A percentile compares a stretch with the other conserved stretches of the same genome.
Evolutionary conservation across 2,329 filamentous ascomycete species (phyloP).

Genomic region (Curvularia eragrostidis): DNA sequence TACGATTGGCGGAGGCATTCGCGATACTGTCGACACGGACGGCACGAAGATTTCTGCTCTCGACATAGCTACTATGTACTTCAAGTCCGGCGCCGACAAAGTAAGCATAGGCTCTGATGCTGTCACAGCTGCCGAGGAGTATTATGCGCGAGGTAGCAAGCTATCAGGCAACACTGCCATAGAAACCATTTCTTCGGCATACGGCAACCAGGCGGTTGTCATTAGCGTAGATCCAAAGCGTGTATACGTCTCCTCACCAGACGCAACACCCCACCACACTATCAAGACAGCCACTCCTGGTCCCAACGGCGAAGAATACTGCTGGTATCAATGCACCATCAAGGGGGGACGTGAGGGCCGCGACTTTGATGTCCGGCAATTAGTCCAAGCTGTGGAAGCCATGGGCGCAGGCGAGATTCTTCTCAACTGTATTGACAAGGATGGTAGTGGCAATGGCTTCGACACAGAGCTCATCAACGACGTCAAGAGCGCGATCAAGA

Average conservation of each 20-base stretch:
- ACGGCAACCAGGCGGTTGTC: conserved; percentile 96
- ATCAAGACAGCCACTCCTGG: conserved; percentile 74
- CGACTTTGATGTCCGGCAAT: conserved; percentile 89
- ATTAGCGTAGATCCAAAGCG: conserved; percentile 94
- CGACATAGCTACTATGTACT: conserved; percentile 95
- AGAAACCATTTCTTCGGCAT: conserved; percentile 90
- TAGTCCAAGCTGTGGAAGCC: conserved; percentile 87
- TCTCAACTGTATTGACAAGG: conserved; percentile 96
- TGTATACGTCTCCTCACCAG: conserved; percentile 76
- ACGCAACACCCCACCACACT: conserved; percentile 75
- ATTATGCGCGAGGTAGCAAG: conserved; percentile 72
- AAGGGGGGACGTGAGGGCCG: conserved; percentile 94
- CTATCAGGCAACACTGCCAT: conserved; percentile 87
- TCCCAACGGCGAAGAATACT: conserved; percentile 77
- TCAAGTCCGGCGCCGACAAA: conserved; percentile 96
- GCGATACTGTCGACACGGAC: conserved; percentile 88
- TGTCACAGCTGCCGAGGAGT: conserved; percentile 90
- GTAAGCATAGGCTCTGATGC: conserved; percentile 96
- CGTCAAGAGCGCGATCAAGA: conserved; percentile 85
- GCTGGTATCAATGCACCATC: conserved; percentile 98
- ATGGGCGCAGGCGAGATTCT: conserved; percentile 96
- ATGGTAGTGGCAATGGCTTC: conserved; percentile 93
- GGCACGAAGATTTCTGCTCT: conserved; percentile 86
- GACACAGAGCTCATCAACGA: conserved; percentile 89
- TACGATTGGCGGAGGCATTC: conserved; percentile 93